Evolutionary conservation across 2,329 filamentous ascomycete species (phyloP).

Genomic region (Fusarium redolens): DNA sequence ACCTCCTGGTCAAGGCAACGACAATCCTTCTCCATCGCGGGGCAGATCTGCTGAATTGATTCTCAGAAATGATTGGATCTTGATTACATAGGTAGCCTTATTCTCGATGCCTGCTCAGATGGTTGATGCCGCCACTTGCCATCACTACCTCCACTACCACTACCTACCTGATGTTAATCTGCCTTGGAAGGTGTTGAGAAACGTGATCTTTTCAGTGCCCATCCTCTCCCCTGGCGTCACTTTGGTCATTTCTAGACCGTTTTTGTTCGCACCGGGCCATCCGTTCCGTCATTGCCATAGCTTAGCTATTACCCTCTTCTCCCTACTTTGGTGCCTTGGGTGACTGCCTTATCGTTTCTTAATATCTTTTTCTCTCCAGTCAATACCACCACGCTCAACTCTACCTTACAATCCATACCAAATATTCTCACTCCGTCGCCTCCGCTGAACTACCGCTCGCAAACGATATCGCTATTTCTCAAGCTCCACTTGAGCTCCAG

Average conservation of each 20-base stretch:
- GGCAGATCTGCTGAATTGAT: conserved; percentile 12
- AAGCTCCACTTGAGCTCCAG: conserved; percentile 10
- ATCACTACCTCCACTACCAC: neutral
- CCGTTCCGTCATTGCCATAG: conserved; percentile 28
- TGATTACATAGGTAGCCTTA: neutral
- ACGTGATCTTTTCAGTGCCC: conserved; percentile 30
- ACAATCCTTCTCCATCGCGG: conserved; percentile 18
- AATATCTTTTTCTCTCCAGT: conserved; percentile 11
- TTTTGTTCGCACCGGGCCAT: conserved; percentile 23
- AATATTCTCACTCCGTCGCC: neutral
- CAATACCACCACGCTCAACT: conserved; percentile 1
- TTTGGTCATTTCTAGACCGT: neutral
- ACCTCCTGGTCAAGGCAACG: conserved; percentile 11
- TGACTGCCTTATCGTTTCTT: neutral
- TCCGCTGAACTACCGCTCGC: neutral
- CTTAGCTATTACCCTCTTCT: neutral
- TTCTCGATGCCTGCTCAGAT: conserved; percentile 7
- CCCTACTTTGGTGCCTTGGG: neutral
- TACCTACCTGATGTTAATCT: neutral
- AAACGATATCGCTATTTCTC: conserved; percentile 20
- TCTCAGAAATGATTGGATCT: conserved; percentile 25
- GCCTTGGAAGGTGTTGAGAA: conserved; percentile 30
- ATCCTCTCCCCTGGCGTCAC: conserved; percentile 34
- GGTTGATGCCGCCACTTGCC: conserved; percentile 5
- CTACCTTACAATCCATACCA: neutral